Evolutionary conservation across 345 rosid species (phyloP), one percentile per base, ranked within the genome.

Genomic region (Eucalyptus marginata): DNA sequence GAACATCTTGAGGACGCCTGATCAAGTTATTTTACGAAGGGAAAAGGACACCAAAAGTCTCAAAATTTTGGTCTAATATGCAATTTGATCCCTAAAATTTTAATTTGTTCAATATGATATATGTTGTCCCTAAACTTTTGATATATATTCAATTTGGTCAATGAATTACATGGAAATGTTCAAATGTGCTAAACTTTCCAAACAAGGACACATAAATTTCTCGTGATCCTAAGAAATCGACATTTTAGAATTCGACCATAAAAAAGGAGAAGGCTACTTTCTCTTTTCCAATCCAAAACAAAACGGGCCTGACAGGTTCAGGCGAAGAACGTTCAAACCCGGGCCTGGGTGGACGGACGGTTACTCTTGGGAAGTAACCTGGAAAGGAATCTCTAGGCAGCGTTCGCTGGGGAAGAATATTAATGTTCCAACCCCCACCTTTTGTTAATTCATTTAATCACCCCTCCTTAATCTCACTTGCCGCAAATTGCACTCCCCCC

Each of bases 51-150:
- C 13, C 0, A 22, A 10, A 22, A 56, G 13, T 24, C 13, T 25
- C 6, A 0, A 9, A 56, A 56, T 8, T 56, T 22, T 52, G 0
- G 5, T 1, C 2, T 20, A 56, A 56, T 10, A 4, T 56, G 29
- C 0, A 56, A 56, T 56, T 24, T 56, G 3, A 10, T 10, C 1
- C 0, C 0, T 2, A 0, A 56, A 24, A 9, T 56, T 24, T 56
- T 56, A 24, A 24, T 9, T 56, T 56, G 2, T 56, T 56, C 1
- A 56, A 24, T 56, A 4, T 10, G 1, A 56, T 24, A 22, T 8
- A 9, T 2, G 13, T 52, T 1, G 0, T 52, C 2, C 0, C 1
- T 52, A 52, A 56, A 22, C 0, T 24, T 9, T 56, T 56, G 1
- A 6, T 56, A 56, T 56, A 4, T 24, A 24, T 4, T 56, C 27